phyloP scores from a whole-genome alignment of 805 yeast genomes.

The Huiozyma naganishii region DNA sequence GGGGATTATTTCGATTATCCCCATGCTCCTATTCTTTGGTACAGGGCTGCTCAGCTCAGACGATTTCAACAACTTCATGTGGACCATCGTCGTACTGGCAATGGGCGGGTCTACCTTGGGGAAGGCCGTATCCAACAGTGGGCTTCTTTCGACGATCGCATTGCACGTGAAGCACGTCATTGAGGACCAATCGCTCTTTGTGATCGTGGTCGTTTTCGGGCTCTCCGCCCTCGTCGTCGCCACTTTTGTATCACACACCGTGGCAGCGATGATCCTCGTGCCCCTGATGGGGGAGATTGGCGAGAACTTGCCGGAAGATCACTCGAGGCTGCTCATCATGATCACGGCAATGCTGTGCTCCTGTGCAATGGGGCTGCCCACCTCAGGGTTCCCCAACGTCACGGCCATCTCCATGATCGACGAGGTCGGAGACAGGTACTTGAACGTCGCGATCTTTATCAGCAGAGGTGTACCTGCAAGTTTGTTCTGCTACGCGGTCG shows the following conservation, averaged over 20 bases:
- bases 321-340: constrained; percentile 73
- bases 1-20: constrained; percentile 91
- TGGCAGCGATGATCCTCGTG: constrained; percentile 85
- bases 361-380: constrained; percentile 95
- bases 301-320: constrained; percentile 61
- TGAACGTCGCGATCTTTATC: constrained; percentile 78
- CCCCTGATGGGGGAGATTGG: constrained; percentile 91
- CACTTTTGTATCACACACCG: constrained; percentile 93
- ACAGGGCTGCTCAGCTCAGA: constrained; percentile 78
- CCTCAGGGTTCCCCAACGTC: constrained; percentile 95
- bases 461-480: constrained; percentile 88
- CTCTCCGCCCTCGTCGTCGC: constrained; percentile 73
- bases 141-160: constrained; percentile 74
- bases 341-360: constrained; percentile 63
- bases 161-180: constrained; percentile 51
- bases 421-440: constrained; percentile 81
- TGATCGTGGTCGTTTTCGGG: constrained; percentile 71
- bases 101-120: constrained; percentile 98
- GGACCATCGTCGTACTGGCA: constrained; percentile 92
- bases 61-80: constrained; percentile 89
- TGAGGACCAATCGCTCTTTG: constrained; percentile 57
- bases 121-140: constrained; percentile 88
- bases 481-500: constrained; percentile 56
- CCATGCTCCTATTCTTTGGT: constrained; percentile 86
- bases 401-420: constrained; percentile 93